Percentiles rank a stretch among this genome's conserved stretches.
phyloP scores from a whole-genome alignment of 139 green algal species.

The Nannochloris sp. region DNA sequence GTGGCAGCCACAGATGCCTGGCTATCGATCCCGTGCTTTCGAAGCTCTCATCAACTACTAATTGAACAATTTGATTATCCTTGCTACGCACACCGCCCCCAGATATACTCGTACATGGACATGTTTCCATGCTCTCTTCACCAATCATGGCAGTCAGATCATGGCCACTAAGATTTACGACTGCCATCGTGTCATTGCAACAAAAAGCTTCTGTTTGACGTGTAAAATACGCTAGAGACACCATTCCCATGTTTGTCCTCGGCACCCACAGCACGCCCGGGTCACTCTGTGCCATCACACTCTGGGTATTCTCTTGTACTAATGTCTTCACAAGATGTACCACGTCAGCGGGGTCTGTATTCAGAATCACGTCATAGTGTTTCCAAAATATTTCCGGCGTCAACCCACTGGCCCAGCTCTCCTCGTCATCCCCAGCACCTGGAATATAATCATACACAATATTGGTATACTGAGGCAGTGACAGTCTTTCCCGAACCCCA shows the following conservation, averaged over 20 bases:
- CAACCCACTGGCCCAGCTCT: slow-evolving; percentile 81
- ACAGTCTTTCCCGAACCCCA: slow-evolving; percentile 34
- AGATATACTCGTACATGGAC: background rate
- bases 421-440: slow-evolving; percentile 92
- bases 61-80: background rate
- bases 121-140: background rate
- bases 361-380: slow-evolving; percentile 41
- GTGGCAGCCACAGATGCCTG: too few relatives aligned
- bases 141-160: background rate
- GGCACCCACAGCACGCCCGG: too few relatives aligned
- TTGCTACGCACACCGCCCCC: background rate
- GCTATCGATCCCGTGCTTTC: background rate
- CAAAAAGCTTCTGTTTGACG: too few relatives aligned
- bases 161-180: background rate
- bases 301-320: slow-evolving; percentile 17
- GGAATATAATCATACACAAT: slow-evolving; percentile 58
- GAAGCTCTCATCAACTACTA: background rate
- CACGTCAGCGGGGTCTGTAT: slow-evolving; percentile 36
- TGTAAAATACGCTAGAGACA: too few relatives aligned
- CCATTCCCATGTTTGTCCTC: too few relatives aligned
- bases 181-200: background rate
- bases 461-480: background rate
- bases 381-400: slow-evolving; percentile 64
- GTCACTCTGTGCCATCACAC: background rate
- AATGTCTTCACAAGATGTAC: slow-evolving; percentile 28